phyloP scores from a whole-genome alignment of 2,329 filamentous ascomycete species.

The Ophiostoma tasmaniense region DNA sequence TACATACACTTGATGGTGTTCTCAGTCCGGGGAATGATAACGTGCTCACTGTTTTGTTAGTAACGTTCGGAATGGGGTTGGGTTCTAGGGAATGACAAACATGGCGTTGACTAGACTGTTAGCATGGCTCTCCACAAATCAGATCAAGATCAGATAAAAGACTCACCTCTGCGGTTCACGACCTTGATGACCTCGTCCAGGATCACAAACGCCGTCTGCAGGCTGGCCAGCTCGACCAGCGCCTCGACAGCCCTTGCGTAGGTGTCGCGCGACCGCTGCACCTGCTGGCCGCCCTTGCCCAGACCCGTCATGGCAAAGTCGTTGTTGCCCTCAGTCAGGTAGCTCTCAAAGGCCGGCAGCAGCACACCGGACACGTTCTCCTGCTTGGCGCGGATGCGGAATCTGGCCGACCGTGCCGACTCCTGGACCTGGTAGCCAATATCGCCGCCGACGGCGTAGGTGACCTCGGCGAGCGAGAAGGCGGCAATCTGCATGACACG shows the following conservation, averaged over 20 bases:
- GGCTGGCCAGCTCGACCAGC: slow-evolving; percentile 83
- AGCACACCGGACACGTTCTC: slow-evolving; percentile 98
- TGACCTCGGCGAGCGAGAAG: slow-evolving; percentile 94
- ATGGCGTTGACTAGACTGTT: slow-evolving; percentile 73
- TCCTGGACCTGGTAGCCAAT: slow-evolving; percentile 97
- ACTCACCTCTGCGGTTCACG: slow-evolving; percentile 81
- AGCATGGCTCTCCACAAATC: slow-evolving; percentile 24
- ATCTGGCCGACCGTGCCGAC: slow-evolving; percentile 84
- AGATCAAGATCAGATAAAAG: neutral
- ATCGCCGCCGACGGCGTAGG: slow-evolving; percentile 90
- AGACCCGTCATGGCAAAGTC: slow-evolving; percentile 94
- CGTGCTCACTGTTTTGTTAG: slow-evolving; percentile 56
- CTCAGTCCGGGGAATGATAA: slow-evolving; percentile 95
- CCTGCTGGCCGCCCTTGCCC: slow-evolving; percentile 94
- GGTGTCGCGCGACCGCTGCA: slow-evolving; percentile 88
- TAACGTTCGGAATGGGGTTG: neutral
- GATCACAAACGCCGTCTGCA: slow-evolving; percentile 97
- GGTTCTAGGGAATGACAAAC: slow-evolving; percentile 38
- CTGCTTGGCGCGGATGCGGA: slow-evolving; percentile 88
- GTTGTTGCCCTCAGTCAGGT: slow-evolving; percentile 77
- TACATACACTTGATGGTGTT: slow-evolving; percentile 93
- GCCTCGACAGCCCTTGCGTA: slow-evolving; percentile 95
- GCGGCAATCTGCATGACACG: slow-evolving; percentile 98
- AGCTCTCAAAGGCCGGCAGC: slow-evolving; percentile 87
- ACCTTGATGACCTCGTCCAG: slow-evolving; percentile 99